Base-by-base conservation (phyloP, 805 yeast species). In the Metschnikowia rubicola region DNA sequence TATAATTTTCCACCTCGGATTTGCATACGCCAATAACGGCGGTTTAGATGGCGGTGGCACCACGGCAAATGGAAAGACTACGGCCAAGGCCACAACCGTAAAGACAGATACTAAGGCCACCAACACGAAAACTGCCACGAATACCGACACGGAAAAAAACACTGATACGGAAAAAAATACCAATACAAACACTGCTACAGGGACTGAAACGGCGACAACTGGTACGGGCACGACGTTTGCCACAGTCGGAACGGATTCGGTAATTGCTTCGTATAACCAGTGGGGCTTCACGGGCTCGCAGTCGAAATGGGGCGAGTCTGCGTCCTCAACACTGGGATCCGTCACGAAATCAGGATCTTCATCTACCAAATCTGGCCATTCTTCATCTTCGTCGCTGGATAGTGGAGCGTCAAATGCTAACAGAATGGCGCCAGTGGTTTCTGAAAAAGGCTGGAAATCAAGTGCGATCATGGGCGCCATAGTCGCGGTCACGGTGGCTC, bases 221-320 rank as follows among this genome's bases (percentile, higher is more conserved):
- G 15, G 35, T 13, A 36, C 36, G 2, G 36, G 36, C 37, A 47
- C 40, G 17, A 12, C 39, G 8, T 34, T 37, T 12, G 48, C 46
- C 10, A 44, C 43, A 3, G 46, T 41, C 3, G 45, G 37, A 17
- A 49, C 59, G 2, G 47, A 43, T 2, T 21, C 58, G 9, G 39
- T 51, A 15, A 44, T 34, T 9, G 65, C 47, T 28, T 53, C 68
- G 7, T 71, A 60, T 57, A 71, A 71, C 57, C 69, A 68, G 49
- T 71, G 67, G 64, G 77, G 77, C 1, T 71, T 71, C 53, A 66
- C 71, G 4, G 77, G 77, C 1, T 52, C 64, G 1, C 72, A 71
- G 51, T 63, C 69, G 0, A 50, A 48, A 3, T 71, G 77, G 77
- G 53, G 48, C 17, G 63, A 58, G 3, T 37, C 58, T 12, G 51